Percentiles rank a stretch among this genome's conserved stretches.
Conservation (phyloP, 2,329 filamentous ascomycete species). For the Hypoxylon sp. region DNA sequence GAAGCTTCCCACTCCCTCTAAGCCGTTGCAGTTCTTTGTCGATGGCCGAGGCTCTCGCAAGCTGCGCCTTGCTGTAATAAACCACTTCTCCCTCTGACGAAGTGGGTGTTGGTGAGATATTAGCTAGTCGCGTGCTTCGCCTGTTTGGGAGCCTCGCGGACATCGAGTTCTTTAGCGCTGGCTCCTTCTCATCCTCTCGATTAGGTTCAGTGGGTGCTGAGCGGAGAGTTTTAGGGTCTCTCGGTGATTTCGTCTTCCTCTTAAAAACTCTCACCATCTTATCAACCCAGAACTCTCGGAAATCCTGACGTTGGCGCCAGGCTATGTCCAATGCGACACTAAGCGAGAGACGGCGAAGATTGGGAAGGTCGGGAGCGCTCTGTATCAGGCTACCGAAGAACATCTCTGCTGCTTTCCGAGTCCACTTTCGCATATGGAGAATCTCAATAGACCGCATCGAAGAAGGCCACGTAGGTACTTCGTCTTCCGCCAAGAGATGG, state of each 20-base stretch:
- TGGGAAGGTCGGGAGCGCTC: constrained; percentile 74
- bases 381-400: constrained; percentile 86
- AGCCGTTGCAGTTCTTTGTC: constrained; percentile 45
- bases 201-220: constrained; percentile 6
- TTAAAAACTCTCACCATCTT: constrained; percentile 76
- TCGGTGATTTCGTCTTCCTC: constrained; percentile 44
- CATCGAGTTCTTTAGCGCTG: constrained; percentile 12
- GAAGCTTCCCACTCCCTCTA: constrained; percentile 33
- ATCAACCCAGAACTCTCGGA: constrained; percentile 83
- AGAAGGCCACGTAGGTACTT: constrained; percentile 84
- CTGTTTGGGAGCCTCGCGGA: constrained; percentile 36
- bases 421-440: constrained; percentile 82
- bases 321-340: constrained; percentile 83
- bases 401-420: constrained; percentile 76
- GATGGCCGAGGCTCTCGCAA: constrained; percentile 36
- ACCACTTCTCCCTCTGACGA: constrained; percentile 38
- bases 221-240: constrained; percentile 39
- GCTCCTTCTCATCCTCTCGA: constrained; percentile 6
- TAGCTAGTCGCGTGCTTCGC: constrained; percentile 52
- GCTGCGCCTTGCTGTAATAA: constrained; percentile 28
- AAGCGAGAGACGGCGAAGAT: constrained; percentile 79
- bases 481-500: constrained; percentile 71
- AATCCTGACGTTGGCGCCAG: constrained; percentile 85
- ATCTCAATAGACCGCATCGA: constrained; percentile 80
- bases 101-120: constrained; percentile 36